Base-by-base conservation (phyloP, 23 red algal species). In the Gracilaria domingensis region DNA sequence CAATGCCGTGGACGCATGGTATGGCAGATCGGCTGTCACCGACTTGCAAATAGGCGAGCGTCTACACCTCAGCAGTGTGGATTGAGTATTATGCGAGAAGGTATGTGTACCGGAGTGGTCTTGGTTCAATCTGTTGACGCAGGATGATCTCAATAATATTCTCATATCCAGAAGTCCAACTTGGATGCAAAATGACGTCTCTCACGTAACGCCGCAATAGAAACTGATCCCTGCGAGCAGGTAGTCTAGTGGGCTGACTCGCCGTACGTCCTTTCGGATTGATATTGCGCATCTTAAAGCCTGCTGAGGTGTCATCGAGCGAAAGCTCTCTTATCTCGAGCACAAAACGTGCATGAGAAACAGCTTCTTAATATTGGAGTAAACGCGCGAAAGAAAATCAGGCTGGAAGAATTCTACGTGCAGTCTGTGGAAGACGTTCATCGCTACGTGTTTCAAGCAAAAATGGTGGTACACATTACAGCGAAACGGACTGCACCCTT, bases 191-290 rank as follows among this genome's bases (percentile, higher is more conserved):
- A 85, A 33, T 87, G 84, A 56, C 64, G 67, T 74, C 44, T 66
- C 84, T 87, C 84, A 48, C 67, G 84, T 87, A 87, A 87, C 84
- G 84, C 84, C 84, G 50, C 84, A 74, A 40, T 54, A 87, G 79
- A 60, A 48, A 47, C 21, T 40, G 79, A 11, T 9, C 28, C 54
- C 72, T 49, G 38, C 21, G n/a, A 66, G 14, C 64, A 47, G 34
- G 21, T 20, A 30, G 67, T 57, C 84, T 87, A 71, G 55, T 70
- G 64, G 51, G 84, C 84, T 87, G 84, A 87, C 84, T 87, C 84
- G 84, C 66, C 62, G 62, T 73, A 77, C 84, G 50, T 87, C 84
- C 67, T 74, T 55, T 37, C 65, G 45, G 84, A 87, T 87, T 58
- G 69, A 28, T 87, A 26, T 87, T 55, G 84, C 84, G 67, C 62